These are phyloP conservation scores for Termitomyces titanicus DNA, from an alignment of 768 basidiomycete genomes.

Conservation along the genomic window DNA sequence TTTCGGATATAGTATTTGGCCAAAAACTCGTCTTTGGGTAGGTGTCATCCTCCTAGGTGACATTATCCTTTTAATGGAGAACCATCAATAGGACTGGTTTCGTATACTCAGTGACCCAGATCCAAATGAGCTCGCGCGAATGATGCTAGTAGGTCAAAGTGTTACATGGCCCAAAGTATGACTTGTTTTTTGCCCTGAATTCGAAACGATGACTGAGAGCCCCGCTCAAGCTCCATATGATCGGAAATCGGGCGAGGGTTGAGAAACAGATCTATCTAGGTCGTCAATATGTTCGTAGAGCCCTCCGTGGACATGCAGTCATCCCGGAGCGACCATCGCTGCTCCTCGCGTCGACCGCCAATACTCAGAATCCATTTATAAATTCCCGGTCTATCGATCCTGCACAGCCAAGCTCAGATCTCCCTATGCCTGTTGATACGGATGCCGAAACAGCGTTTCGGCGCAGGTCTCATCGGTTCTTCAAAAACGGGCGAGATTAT, in stretches of 20 bases:
- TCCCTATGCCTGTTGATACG: slow-evolving; percentile 70
- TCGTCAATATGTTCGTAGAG: slow-evolving; percentile 64
- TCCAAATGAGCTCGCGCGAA: slow-evolving; percentile 71
- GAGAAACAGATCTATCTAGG: slow-evolving; percentile 82
- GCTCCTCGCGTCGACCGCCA: slow-evolving; percentile 15
- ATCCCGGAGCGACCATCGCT: slow-evolving; percentile 20
- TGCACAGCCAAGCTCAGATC: slow-evolving; percentile 40
- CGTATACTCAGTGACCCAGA: slow-evolving; percentile 83
- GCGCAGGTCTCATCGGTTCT: slow-evolving; percentile 52
- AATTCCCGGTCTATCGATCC: slow-evolving; percentile 28
- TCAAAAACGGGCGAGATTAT: slow-evolving; percentile 42
- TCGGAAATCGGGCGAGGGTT: slow-evolving; percentile 83
- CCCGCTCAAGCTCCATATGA: slow-evolving; percentile 75
- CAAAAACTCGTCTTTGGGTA: slow-evolving; percentile 75
- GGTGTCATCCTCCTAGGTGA: slow-evolving; percentile 15
- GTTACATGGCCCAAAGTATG: slow-evolving; percentile 97
- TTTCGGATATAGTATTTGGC: slow-evolving; percentile 61
- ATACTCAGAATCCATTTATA: slow-evolving; percentile 8
- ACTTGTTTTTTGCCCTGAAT: background rate
- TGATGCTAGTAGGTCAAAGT: slow-evolving; percentile 82
- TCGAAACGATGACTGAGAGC: background rate
- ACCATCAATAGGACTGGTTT: slow-evolving; percentile 73
- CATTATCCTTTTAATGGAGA: slow-evolving; percentile 4
- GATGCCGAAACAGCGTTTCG: slow-evolving; percentile 74
- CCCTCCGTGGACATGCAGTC: slow-evolving; percentile 35